Conservation (phyloP, 768 basidiomycete species). For the Rhizopogon vulgaris region DNA sequence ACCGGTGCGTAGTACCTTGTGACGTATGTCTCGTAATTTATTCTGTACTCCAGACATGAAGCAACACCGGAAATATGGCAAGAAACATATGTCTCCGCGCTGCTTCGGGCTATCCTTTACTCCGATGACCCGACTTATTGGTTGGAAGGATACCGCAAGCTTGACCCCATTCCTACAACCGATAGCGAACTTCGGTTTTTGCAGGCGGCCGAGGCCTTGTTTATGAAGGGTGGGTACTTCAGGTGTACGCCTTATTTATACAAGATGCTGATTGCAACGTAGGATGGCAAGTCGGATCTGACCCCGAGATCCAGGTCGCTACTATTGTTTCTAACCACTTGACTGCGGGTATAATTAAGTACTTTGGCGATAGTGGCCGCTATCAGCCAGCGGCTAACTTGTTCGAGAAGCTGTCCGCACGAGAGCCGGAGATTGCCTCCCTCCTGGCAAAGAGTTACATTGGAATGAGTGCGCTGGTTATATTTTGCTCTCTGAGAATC, state of each 20-base stretch:
- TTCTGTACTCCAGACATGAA: slow-evolving; percentile 57
- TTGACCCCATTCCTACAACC: slow-evolving; percentile 86
- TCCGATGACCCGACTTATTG: slow-evolving; percentile 91
- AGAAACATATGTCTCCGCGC: slow-evolving; percentile 92
- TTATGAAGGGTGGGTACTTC: slow-evolving; percentile 61
- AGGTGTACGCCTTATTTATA: not conserved
- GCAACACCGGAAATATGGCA: slow-evolving; percentile 93
- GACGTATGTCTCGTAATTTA: not conserved
- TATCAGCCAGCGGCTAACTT: slow-evolving; percentile 86
- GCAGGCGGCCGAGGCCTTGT: slow-evolving; percentile 83
- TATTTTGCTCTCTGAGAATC: not conserved
- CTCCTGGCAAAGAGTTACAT: slow-evolving; percentile 87
- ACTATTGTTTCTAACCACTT: slow-evolving; percentile 95
- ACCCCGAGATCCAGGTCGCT: slow-evolving; percentile 98
- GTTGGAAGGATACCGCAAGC: slow-evolving; percentile 89
- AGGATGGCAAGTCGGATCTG: slow-evolving; percentile 99
- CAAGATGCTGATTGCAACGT: slow-evolving; percentile 1
- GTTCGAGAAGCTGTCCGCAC: slow-evolving; percentile 83
- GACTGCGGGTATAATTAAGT: slow-evolving; percentile 91
- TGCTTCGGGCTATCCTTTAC: slow-evolving; percentile 88
- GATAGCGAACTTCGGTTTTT: slow-evolving; percentile 90
- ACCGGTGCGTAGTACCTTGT: slow-evolving; percentile 53
- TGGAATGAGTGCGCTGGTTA: slow-evolving; percentile 81
- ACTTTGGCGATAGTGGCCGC: slow-evolving; percentile 89
- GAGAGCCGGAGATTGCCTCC: slow-evolving; percentile 85